A percentile compares a stretch with the other conserved stretches of the same genome.
These are phyloP conservation scores for Monilinia fructicola DNA, from an alignment of 2,329 filamentous ascomycete genomes.

Conservation along the genomic window DNA sequence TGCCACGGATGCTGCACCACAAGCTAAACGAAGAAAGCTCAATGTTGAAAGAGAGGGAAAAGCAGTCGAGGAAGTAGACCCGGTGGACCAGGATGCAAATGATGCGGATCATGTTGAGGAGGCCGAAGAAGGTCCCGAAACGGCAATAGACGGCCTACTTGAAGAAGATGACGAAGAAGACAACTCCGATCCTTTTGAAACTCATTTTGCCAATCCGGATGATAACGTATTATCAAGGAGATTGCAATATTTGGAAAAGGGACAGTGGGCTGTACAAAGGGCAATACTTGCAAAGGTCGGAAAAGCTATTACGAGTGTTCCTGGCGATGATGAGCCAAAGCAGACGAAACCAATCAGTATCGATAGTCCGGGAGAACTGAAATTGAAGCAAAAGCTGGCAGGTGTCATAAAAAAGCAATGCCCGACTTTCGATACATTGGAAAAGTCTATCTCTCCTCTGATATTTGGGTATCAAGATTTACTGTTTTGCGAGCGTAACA, in stretches of 20 bases:
- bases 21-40: constrained; percentile 59
- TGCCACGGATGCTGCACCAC: constrained; percentile 47
- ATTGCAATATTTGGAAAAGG: constrained; percentile 51
- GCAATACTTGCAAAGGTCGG: constrained; percentile 45
- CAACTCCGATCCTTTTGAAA: constrained; percentile 71
- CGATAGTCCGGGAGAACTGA: constrained; percentile 48
- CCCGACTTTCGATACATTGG: constrained; percentile 58
- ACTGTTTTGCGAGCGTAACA: constrained; percentile 70
- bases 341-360: constrained; percentile 28
- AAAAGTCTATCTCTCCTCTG: constrained; percentile 65
- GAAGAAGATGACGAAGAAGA: constrained; percentile 52
- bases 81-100: constrained; percentile 22
- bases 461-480: constrained; percentile 83
- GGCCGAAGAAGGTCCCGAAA: constrained; percentile 49
- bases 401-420: constrained; percentile 55
- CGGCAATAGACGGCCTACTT: constrained; percentile 39
- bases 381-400: constrained; percentile 70
- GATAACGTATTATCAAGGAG: constrained; percentile 57
- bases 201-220: constrained; percentile 72
- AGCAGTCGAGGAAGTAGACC: constrained; percentile 29
- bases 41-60: constrained; percentile 38
- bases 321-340: constrained; percentile 44
- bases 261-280: constrained; percentile 54
- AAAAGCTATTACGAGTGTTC: constrained; percentile 50
- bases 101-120: constrained; percentile 49